These are phyloP conservation scores for Coemansia sp. DNA, from an alignment of 192 early-diverging fungal species.

Conservation along the genomic window DNA sequence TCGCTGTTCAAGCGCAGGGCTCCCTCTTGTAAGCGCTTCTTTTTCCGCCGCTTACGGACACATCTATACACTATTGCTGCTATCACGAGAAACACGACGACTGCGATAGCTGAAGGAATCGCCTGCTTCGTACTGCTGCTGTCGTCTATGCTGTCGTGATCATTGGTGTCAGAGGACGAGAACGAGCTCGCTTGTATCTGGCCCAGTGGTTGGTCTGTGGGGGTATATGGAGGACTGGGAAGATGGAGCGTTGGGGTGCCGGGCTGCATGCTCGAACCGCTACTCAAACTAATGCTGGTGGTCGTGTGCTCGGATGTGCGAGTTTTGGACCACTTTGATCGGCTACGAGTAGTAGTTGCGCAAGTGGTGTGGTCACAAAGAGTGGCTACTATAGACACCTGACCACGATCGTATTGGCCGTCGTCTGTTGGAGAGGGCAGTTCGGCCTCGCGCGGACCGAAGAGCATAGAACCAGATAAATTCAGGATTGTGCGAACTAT, in stretches of 20 bases:
- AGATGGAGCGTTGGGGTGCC: background rate
- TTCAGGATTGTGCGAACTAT: background rate
- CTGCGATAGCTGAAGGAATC: background rate
- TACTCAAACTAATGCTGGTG: background rate
- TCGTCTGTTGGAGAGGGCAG: background rate
- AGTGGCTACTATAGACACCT: background rate
- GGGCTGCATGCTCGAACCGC: background rate
- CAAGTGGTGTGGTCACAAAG: background rate
- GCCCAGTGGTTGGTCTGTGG: background rate
- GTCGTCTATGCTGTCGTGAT: background rate
- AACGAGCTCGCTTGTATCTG: background rate
- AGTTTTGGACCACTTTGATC: background rate
- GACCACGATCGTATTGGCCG: background rate
- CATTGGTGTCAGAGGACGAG: background rate
- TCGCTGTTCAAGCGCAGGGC: background rate
- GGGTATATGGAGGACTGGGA: background rate
- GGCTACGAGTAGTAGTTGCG: background rate
- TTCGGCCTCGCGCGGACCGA: background rate
- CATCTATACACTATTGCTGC: background rate
- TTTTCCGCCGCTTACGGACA: slow-evolving; percentile 7
- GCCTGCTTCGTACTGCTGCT: background rate
- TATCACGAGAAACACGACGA: background rate
- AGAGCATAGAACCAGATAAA: background rate
- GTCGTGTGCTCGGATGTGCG: too few species aligned
- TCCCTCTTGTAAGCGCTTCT: background rate